phyloP scores from a whole-genome alignment of 1,284 basidiomycete species.

The Boletus semigastroideus region DNA sequence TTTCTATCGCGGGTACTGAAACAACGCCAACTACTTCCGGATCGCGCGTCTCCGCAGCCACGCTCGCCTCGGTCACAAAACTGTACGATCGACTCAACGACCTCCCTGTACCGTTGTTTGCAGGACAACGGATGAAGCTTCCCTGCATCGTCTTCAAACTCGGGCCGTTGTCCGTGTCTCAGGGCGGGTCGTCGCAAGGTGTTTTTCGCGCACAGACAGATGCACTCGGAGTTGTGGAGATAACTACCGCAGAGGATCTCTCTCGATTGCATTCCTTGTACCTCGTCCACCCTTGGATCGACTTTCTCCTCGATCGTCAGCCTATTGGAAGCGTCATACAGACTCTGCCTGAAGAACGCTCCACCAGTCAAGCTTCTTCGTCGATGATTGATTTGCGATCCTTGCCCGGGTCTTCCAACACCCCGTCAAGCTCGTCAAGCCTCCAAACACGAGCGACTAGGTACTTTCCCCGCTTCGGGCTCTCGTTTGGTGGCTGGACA shows the following conservation, averaged over 20 bases:
- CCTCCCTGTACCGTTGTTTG: background rate
- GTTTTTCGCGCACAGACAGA: background rate
- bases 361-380: background rate
- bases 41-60: background rate
- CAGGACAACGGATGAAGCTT: background rate
- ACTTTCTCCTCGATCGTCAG: background rate
- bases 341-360: background rate
- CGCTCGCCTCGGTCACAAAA: background rate
- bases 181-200: background rate
- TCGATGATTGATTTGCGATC: background rate
- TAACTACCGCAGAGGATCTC: background rate
- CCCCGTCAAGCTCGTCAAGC: background rate
- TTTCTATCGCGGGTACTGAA: background rate
- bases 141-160: conserved; percentile 2
- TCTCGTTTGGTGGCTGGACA: background rate
- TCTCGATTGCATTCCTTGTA: background rate
- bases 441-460: background rate
- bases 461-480: background rate
- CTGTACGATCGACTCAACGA: background rate
- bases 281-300: background rate
- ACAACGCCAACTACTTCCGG: background rate
- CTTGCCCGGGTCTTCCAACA: background rate
- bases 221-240: background rate
- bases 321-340: background rate
- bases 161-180: background rate